phyloP scores from a whole-genome alignment of 1,284 basidiomycete species.

The Trametes sp. region DNA sequence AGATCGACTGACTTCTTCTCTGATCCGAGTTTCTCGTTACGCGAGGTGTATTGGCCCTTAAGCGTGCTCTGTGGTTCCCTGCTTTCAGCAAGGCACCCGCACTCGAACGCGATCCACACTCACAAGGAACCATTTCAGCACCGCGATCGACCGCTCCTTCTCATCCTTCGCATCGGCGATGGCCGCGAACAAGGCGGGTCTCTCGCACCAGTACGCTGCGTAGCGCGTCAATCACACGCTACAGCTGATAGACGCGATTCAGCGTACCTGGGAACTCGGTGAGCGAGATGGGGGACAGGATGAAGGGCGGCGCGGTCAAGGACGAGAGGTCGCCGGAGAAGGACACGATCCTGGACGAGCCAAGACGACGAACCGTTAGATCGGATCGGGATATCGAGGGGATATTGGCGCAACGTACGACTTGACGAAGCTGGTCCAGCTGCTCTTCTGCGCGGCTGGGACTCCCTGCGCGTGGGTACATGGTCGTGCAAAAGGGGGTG shows the following conservation, averaged over 20 bases:
- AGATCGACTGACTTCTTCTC: constrained; percentile 87
- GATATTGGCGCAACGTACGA: constrained; percentile 56
- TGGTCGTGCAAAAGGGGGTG: not conserved
- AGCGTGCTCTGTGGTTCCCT: constrained; percentile 72
- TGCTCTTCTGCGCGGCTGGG: constrained; percentile 73
- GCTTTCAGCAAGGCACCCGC: not conserved
- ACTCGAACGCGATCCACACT: constrained; percentile 35
- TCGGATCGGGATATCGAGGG: constrained; percentile 5
- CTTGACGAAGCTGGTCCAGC: constrained; percentile 85
- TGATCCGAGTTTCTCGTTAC: constrained; percentile 92
- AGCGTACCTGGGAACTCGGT: constrained; percentile 87
- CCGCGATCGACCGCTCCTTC: constrained; percentile 77
- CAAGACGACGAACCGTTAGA: constrained; percentile 10
- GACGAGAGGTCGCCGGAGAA: constrained; percentile 93
- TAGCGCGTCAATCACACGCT: constrained; percentile 17
- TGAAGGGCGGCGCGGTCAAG: constrained; percentile 95
- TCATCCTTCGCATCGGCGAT: constrained; percentile 81
- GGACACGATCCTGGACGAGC: constrained; percentile 67
- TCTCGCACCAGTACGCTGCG: constrained; percentile 92
- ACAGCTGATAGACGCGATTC: not conserved
- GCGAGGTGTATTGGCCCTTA: constrained; percentile 94
- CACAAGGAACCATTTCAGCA: constrained; percentile 92
- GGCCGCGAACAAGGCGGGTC: constrained; percentile 82
- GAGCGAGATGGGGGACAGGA: constrained; percentile 85
- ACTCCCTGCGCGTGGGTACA: constrained; percentile 57